Conservation (phyloP, 2,329 filamentous ascomycete species). For the Juglanconis oblonga region DNA sequence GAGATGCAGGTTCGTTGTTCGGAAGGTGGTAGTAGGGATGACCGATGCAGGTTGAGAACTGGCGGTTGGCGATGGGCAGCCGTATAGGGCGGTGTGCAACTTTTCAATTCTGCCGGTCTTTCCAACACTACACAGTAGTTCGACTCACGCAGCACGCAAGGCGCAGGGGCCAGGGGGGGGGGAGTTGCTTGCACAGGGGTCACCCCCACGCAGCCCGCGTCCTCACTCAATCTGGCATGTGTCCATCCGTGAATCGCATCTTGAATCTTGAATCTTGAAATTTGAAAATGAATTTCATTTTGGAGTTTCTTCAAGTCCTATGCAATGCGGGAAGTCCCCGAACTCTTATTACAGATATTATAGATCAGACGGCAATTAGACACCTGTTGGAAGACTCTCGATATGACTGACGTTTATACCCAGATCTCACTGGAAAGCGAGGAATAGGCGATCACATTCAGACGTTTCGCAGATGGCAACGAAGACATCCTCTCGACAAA, state of each 20-base stretch:
- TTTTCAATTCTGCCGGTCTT: neutral
- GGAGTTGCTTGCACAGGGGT: neutral
- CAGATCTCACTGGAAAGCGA: too few relatives aligned
- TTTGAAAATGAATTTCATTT: neutral
- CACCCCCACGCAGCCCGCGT: neutral
- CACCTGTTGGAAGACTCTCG: too few relatives aligned
- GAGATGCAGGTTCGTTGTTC: neutral
- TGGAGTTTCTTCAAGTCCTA: neutral
- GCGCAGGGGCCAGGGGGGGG: neutral
- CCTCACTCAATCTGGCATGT: neutral
- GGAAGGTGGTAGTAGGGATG: slow-evolving; percentile 2
- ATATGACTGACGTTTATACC: too few relatives aligned
- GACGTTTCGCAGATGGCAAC: neutral
- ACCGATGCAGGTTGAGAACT: neutral
- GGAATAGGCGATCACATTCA: neutral
- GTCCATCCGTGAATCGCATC: neutral
- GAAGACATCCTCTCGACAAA: neutral
- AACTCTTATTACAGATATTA: too few relatives aligned
- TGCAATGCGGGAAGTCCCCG: neutral
- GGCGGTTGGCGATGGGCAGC: neutral
- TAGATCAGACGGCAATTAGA: too few relatives aligned
- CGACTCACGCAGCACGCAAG: neutral
- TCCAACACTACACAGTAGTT: neutral
- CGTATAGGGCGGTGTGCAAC: neutral
- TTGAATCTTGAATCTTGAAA: too few relatives aligned